phyloP scores from a whole-genome alignment of 352 stramenopile species.

The Phytophthora boehmeriae region DNA sequence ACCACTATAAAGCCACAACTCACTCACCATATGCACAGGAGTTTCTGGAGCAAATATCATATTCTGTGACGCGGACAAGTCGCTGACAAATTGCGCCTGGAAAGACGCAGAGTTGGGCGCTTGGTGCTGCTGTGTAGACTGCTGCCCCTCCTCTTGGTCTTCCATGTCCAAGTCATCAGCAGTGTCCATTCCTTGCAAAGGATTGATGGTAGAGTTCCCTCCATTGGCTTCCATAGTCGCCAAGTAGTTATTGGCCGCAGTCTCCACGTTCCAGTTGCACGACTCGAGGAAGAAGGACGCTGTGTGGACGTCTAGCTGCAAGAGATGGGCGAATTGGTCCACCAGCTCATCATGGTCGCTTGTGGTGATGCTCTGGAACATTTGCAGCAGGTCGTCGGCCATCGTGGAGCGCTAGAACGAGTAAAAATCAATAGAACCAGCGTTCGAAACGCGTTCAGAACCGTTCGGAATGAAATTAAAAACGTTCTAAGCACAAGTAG shows the following conservation, averaged over 20 bases:
- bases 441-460: neutral
- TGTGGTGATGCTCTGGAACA: slow-evolving; percentile 90
- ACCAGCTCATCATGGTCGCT: slow-evolving; percentile 85
- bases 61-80: slow-evolving; percentile 64
- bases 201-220: slow-evolving; percentile 10
- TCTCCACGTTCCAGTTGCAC: slow-evolving; percentile 90
- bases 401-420: slow-evolving; percentile 31
- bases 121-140: slow-evolving; percentile 18
- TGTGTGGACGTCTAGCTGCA: slow-evolving; percentile 72
- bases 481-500: neutral
- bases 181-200: slow-evolving; percentile 34
- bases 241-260: slow-evolving; percentile 84
- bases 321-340: slow-evolving; percentile 80
- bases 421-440: slow-evolving; percentile 4
- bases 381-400: slow-evolving; percentile 84
- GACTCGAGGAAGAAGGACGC: slow-evolving; percentile 88
- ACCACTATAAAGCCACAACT: neutral
- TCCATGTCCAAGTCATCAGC: slow-evolving; percentile 68
- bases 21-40: slow-evolving; percentile 60
- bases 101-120: slow-evolving; percentile 35
- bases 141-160: slow-evolving; percentile 27
- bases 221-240: slow-evolving; percentile 59
- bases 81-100: slow-evolving; percentile 68
- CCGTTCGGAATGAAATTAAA: neutral
- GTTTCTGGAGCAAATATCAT: slow-evolving; percentile 56